Base-by-base conservation (phyloP, 2,329 filamentous ascomycete genomes). In the Lachnellula occidentalis region DNA sequence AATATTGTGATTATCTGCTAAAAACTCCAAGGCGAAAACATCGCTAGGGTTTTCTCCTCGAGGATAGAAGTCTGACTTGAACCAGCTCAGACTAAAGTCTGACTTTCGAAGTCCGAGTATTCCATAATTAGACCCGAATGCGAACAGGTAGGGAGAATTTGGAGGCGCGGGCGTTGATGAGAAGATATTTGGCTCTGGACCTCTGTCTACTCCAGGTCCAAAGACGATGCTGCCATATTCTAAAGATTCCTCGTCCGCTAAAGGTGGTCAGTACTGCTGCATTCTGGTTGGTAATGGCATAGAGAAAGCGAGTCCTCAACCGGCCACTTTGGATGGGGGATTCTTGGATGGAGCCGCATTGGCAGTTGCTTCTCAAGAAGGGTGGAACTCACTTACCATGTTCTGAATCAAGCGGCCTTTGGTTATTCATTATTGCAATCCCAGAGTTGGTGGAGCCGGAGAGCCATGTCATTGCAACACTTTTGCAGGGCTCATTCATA, bases 21-120 rank as follows among this genome's bases (percentile, higher is more conserved):
- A 70, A 59, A 79, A 82, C 51, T 78, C 75, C 24, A 80, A 67
- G 4, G 76, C 68, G 53, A 82, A 78, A 43, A 80, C 68, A 48
- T 65, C 64, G 36, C 54, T 80, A 72, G 48, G 64, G 52, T 48
- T 21, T 14, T 50, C n/a, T 34, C 57, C 36, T 59, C 57, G 4
- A 65, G 66, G 1, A 58, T 39, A 2, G 6, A 8, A 21, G 31
- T 34, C 15, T 63, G 55, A 49, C 46, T 46, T 5, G 54, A 53
- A 54, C 61, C 42, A 62, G n/a, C 55, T 48, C 27, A 52, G 48
- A 19, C 54, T 55, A 24, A 54, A 49, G 17, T 27, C 24, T 24
- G 45, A 54, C 60, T 34, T 67, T 60, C 17, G 76, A 67, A 19
- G 67, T 63, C 9, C 43, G 12, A 77, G 52, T 5, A 82, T 68